Evolutionary conservation across 495 filamentous ascomycete genomes (phyloP), one percentile per base, ranked within the genome.

Genomic region (Penicillium cosmopolitanum): DNA sequence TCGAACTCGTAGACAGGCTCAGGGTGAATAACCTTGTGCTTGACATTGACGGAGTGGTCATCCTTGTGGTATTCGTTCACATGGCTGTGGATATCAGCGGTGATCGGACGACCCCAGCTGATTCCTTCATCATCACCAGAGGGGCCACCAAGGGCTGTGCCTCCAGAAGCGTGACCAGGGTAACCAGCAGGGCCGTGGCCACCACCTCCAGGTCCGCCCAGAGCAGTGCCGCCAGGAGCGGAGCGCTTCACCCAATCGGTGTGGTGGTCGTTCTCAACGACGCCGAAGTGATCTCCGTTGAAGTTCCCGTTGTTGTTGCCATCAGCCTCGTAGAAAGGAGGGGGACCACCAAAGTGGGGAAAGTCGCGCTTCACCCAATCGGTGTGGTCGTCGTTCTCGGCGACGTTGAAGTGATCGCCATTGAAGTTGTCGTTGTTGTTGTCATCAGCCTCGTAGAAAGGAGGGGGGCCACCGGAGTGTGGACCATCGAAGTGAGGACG

Each of bases 111-210:
- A 35, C 58, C 57, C 43, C 64, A 56, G 19, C 36, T 57, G 9
- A 57, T 28, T 11, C 59, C 62, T 7, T 52, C 62, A 44, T 65
- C 61, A 23, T 64, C 53, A n/a, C 67, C 67, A 40, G 64, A 62
- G 1, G 65, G 67, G 1, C 67, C 67, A 48, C 67, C 67, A n/a
- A 63, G 33, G n/a, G 57, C 64, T 12, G 67, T 69, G 3, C 60
- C 65, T 10, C 67, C 67, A 33, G 28, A 51, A 5, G 31, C 36
- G n/a, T 51, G 23, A 6, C 34, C 50, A 13, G 51, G 43, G 51
- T 52, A 53, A 12, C 34, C 55, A 16, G 40, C 53, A 15, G 50
- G 55, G 21, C 46, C 46, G 12, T 35, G 47, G 42, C 34, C 23
- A 11, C 63, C 58, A 15, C 58, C 59, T 12, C 56, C 47, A 5